A percentile compares a stretch with the other conserved stretches of the same genome.
These are phyloP conservation scores for Aristolochia fimbriata DNA, from an alignment of 164 flowering plant genomes.

Conservation along the genomic window DNA sequence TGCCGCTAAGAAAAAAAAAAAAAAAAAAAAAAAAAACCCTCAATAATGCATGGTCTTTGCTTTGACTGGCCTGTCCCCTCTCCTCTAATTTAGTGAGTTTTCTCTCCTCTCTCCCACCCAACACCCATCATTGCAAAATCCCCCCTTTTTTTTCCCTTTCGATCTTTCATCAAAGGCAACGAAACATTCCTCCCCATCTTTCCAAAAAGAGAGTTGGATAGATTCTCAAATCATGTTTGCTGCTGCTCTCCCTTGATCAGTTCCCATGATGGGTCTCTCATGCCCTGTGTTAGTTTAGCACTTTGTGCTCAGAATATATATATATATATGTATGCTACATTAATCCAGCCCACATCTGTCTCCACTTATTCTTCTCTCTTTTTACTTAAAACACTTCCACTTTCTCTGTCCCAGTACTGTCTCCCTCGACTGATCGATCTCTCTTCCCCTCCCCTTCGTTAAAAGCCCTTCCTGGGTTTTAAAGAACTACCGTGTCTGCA, in stretches of 20 bases:
- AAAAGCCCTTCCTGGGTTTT: background rate
- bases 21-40: too few relatives aligned
- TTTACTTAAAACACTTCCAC: constrained; percentile 4
- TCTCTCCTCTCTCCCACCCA: constrained; percentile 15
- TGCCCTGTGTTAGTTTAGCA: constrained; percentile 10
- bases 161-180: constrained; percentile 34
- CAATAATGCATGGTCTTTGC: constrained; percentile 35
- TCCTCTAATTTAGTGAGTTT: too few relatives aligned
- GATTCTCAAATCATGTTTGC: constrained; percentile 19
- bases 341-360: constrained; percentile 15
- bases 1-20: too few relatives aligned
- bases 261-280: constrained; percentile 7
- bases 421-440: too few relatives aligned
- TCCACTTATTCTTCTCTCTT: constrained; percentile 9
- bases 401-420: background rate
- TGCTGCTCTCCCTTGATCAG: background rate
- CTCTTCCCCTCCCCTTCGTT: background rate
- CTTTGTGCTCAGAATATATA: constrained; percentile 16
- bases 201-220: constrained; percentile 18
- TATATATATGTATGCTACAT: too few relatives aligned
- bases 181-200: constrained; percentile 33
- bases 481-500: background rate
- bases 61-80: constrained; percentile 30
- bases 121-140: constrained; percentile 32
- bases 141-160: constrained; percentile 11